Conservation (phyloP, 2,329 filamentous ascomycete genomes). For the Monosporascus sp. region DNA sequence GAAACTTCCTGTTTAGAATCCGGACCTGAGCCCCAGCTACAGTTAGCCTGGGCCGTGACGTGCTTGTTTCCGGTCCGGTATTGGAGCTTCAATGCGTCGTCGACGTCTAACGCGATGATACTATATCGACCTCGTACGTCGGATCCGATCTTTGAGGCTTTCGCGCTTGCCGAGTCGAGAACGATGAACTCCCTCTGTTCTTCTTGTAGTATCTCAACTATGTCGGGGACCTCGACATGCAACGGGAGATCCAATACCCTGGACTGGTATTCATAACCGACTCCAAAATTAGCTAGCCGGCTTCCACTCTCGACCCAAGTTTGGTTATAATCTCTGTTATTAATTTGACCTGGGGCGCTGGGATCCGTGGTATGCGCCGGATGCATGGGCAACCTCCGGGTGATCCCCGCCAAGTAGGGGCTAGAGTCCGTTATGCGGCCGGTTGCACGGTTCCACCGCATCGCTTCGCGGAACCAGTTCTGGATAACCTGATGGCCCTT, state of each 20-base stretch:
- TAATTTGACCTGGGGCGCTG: not conserved
- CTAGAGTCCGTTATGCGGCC: conserved; percentile 3
- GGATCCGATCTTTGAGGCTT: conserved; percentile 34
- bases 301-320: conserved; percentile 16
- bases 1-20: conserved; percentile 7
- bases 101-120: conserved; percentile 65
- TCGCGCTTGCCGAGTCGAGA: conserved; percentile 54
- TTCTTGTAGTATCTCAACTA: conserved; percentile 46
- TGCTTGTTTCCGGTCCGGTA: conserved; percentile 47
- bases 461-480: conserved; percentile 70
- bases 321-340: not conserved
- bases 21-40: conserved; percentile 1
- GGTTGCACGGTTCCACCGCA: conserved; percentile 45
- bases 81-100: conserved; percentile 51
- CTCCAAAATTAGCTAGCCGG: conserved; percentile 25
- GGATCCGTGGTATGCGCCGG: not conserved
- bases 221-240: conserved; percentile 45
- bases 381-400: conserved; percentile 6
- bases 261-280: conserved; percentile 32
- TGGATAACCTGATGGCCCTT: conserved; percentile 58
- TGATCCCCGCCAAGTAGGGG: not conserved
- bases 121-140: conserved; percentile 60
- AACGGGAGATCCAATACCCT: conserved; percentile 38
- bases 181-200: conserved; percentile 45
- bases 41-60: conserved; percentile 25